These are phyloP conservation scores for Cryphonectria radicalis DNA, from an alignment of 2,329 filamentous ascomycete genomes.

Conservation along the genomic window DNA sequence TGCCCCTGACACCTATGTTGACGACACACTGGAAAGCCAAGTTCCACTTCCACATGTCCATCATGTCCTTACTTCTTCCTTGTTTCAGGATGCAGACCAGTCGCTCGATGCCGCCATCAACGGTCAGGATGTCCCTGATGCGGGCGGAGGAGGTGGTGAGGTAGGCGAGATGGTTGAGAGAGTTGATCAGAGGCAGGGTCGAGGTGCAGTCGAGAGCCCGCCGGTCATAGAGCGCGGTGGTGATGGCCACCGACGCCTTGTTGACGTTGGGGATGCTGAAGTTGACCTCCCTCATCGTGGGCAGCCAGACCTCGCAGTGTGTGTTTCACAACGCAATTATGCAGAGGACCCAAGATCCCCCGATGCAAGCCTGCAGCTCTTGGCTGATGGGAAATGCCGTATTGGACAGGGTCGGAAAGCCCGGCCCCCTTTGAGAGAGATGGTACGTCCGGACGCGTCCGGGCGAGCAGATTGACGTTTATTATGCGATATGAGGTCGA, in stretches of 20 bases:
- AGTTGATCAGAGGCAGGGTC: slow-evolving; percentile 96
- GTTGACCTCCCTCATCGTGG: slow-evolving; percentile 97
- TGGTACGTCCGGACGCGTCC: not conserved
- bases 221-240: slow-evolving; percentile 95
- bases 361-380: not conserved
- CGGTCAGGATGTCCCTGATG: slow-evolving; percentile 95
- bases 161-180: slow-evolving; percentile 96
- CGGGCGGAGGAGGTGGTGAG: slow-evolving; percentile 96
- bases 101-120: slow-evolving; percentile 97
- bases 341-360: not conserved
- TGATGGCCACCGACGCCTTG: slow-evolving; percentile 92
- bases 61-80: slow-evolving; percentile 94
- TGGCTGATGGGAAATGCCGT: not conserved
- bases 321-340: slow-evolving; percentile 6
- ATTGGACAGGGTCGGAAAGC: not conserved
- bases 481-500: slow-evolving; percentile 11
- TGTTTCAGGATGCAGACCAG: slow-evolving; percentile 98
- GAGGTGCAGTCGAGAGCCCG: slow-evolving; percentile 98
- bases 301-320: slow-evolving; percentile 31
- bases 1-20: slow-evolving; percentile 96
- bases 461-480: slow-evolving; percentile 11
- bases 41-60: slow-evolving; percentile 99
- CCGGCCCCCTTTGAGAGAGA: not conserved
- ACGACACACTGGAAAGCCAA: slow-evolving; percentile 98
- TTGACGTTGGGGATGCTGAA: slow-evolving; percentile 98